Evolutionary conservation across 2,329 filamentous ascomycete genomes (phyloP).

Genomic region (Torrubiella hemipterigena): DNA sequence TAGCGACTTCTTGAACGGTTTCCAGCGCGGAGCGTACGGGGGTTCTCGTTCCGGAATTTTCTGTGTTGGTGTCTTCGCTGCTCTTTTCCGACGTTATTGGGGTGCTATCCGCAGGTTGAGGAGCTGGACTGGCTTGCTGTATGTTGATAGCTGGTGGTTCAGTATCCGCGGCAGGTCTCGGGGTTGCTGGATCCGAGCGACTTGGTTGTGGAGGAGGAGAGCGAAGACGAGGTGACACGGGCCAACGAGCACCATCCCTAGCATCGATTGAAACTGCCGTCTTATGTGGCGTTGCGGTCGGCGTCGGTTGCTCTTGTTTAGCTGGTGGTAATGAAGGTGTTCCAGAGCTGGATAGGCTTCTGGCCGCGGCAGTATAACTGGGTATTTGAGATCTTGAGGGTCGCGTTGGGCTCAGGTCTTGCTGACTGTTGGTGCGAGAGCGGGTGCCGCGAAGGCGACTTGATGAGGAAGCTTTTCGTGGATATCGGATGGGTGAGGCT

Average conservation of each 20-base stretch:
- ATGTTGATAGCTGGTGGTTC: slow-evolving; percentile 41
- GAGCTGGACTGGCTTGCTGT: slow-evolving; percentile 35
- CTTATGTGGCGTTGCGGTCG: slow-evolving; percentile 57
- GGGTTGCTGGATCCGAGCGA: slow-evolving; percentile 30
- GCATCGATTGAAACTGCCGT: slow-evolving; percentile 34
- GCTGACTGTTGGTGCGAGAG: slow-evolving; percentile 53
- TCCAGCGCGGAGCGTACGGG: slow-evolving; percentile 58
- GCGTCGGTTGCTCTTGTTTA: slow-evolving; percentile 44
- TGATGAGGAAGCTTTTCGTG: slow-evolving; percentile 21
- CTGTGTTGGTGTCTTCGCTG: slow-evolving; percentile 34
- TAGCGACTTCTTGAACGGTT: slow-evolving; percentile 80
- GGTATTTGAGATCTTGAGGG: slow-evolving; percentile 37
- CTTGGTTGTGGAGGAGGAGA: slow-evolving; percentile 56
- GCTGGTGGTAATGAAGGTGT: slow-evolving; percentile 54
- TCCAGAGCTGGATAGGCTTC: slow-evolving; percentile 55
- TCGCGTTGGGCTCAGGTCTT: slow-evolving; percentile 53
- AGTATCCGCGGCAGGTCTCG: slow-evolving; percentile 31
- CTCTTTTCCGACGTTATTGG: slow-evolving; percentile 34
- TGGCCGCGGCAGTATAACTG: slow-evolving; percentile 50
- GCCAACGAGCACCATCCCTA: slow-evolving; percentile 57
- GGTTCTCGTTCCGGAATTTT: slow-evolving; percentile 42
- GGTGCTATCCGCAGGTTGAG: slow-evolving; percentile 26
- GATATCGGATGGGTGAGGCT: slow-evolving; percentile 32
- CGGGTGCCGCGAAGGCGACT: slow-evolving; percentile 27
- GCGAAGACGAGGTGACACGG: slow-evolving; percentile 63